Base-by-base conservation (phyloP, 345 rosid genomes). In the Garcia nutans region DNA sequence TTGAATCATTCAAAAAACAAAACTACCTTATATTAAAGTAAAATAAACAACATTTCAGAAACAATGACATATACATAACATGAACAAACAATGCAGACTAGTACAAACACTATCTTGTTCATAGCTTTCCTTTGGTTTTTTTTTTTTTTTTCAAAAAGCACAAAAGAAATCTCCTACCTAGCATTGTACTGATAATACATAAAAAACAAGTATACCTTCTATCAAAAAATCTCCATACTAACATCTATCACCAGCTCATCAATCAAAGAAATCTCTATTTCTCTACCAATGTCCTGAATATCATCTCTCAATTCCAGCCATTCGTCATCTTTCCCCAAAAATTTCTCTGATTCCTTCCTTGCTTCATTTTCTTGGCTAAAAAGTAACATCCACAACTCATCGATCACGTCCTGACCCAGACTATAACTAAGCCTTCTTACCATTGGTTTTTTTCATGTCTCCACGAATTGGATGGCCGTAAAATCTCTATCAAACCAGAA, bases 191-290 rank as follows among this genome's bases (percentile, higher is more conserved):
- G 31, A 28, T 28, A 28, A 28, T 28, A 1, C 31, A 28, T 28
- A 65, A 59, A 73, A 71, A 84, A 71, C 41, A 8, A 50, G 57
- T 74, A 73, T 2, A 17, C 45, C 12, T 54, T 62, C 56, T 57
- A 63, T 75, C 82, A 79, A 57, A 75, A 75, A 75, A 74, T 83
- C 79, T 83, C 79, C 57, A 77, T 28, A 75, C 88, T 83, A 79
- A 88, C 70, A 64, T 89, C 69, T 67, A 12, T 6, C 16, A 83
- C 82, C 70, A 95, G 84, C 71, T 90, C 90, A 81, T 91, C 97
- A 50, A 93, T 77, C 87, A 93, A 84, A 72, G 80, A 82, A 79
- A 81, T 73, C 84, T 87, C 97, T 76, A 93, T 84, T 65, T 93
- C 98, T 80, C 80, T 80, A 76, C 87, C 86, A 37, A 91, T 84